Conservation (phyloP, 257 asterid genomes). For the Leptodermis oblonga region DNA sequence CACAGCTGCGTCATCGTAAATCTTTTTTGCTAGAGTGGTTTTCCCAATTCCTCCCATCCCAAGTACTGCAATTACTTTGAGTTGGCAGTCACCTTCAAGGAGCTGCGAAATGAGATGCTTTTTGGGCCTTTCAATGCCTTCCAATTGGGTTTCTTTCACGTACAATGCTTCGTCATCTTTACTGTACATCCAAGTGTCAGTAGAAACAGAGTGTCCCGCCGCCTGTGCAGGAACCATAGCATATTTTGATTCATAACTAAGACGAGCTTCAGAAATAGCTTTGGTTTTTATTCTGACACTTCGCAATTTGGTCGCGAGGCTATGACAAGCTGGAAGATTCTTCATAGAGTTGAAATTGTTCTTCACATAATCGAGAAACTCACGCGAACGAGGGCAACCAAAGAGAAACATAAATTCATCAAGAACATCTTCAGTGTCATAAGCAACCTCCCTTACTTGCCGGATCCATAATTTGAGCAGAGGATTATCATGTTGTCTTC, state of each 20-base stretch:
- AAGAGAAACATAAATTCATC: too few relatives aligned
- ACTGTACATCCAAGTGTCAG: neutral
- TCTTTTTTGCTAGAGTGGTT: neutral
- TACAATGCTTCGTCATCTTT: constrained; percentile 7
- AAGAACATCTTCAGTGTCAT: too few relatives aligned
- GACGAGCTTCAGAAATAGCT: neutral
- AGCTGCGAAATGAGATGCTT: too few relatives aligned
- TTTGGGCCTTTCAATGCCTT: neutral
- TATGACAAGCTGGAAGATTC: neutral
- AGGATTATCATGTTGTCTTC: too few relatives aligned
- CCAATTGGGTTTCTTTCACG: neutral
- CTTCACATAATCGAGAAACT: neutral
- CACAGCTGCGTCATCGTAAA: neutral
- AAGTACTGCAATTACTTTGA: neutral
- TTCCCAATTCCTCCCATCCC: constrained; percentile 5
- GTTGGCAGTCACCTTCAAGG: too few relatives aligned
- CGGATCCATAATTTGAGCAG: too few relatives aligned
- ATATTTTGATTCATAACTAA: neutral
- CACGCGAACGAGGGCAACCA: neutral
- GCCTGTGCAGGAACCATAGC: neutral
- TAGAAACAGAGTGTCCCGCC: too few relatives aligned
- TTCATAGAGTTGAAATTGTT: neutral
- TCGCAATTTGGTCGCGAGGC: neutral
- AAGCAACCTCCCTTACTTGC: too few relatives aligned
- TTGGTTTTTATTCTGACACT: neutral